Base-by-base conservation (phyloP, 768 basidiomycete genomes). In the Naganishia antarctica region DNA sequence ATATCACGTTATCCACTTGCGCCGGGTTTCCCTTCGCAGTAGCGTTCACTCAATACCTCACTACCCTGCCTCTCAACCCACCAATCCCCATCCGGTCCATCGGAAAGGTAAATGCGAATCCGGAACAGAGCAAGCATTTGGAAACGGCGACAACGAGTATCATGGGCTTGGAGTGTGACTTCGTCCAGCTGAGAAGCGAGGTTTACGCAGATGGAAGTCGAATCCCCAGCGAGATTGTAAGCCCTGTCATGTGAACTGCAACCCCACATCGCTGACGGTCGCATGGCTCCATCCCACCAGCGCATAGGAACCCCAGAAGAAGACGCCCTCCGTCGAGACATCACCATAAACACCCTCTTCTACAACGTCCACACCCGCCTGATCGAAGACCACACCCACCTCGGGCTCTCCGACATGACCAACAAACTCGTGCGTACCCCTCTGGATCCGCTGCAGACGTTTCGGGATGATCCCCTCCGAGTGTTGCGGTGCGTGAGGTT, bases 51-150 rank as follows among this genome's bases (percentile, higher is more conserved):
- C 78, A 81, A 25, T 93, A 85, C 77, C 79, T 84, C 29, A 81
- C 68, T 32, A 64, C 66, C 0, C 66, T 63, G 0, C 64, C 64
- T 28, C 63, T 70, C 26, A 69, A 71, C 60, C 63, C 68, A 13
- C 49, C 64, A 23, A 70, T 76, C 29, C 44, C 68, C 1, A 69
- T 70, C 5, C 70, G 73, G 1, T 75, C 81, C 9, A 84, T 94
- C 51, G 84, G 87, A 23, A 90, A 86, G 74, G 89, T 99, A 64
- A 90, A 89, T 64, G 86, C 86, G 66, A 98, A 98, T 73, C 94
- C 96, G 0, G 91, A 92, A 44, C 94, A 98, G 79, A 93, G 90
- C 32, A 99, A 99, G 74, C 96, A 99, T 78, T 83, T 99, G 31
- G 94, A 98, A 79, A 97, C 96, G 0, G 93, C 93, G 2, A 87